Percentiles rank a stretch among this genome's conserved stretches.
Evolutionary conservation across 2,329 filamentous ascomycete species (phyloP).

Genomic region (Penicillium glabrum): DNA sequence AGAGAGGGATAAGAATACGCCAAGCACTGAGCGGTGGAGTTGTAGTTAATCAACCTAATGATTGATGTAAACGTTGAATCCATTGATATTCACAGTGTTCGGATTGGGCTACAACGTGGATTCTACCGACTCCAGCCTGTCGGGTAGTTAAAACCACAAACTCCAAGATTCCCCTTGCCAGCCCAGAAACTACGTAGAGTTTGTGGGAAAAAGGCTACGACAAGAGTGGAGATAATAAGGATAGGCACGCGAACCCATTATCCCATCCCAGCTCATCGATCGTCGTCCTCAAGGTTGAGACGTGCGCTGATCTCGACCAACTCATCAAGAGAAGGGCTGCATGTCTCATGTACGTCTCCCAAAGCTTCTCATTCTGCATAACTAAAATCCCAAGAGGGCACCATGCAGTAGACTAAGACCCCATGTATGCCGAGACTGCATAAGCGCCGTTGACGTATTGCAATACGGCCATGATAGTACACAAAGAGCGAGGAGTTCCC

Average conservation of each 20-base stretch:
- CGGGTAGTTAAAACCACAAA: background rate
- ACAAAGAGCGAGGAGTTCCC: no score
- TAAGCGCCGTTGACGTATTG: constrained; percentile 14
- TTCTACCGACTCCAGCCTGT: background rate
- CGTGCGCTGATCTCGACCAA: background rate
- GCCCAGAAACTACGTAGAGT: no score
- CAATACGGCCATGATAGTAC: background rate
- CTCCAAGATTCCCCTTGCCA: no score
- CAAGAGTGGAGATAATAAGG: background rate
- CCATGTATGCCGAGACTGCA: constrained; percentile 4
- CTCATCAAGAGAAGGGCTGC: background rate
- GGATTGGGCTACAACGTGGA: background rate
- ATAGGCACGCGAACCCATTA: background rate
- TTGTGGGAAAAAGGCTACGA: background rate
- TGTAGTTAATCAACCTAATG: background rate
- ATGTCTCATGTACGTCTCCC: constrained; percentile 9
- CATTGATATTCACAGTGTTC: background rate
- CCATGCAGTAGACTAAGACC: background rate
- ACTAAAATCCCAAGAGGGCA: constrained; percentile 10
- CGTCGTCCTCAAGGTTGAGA: constrained; percentile 3
- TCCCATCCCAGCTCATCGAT: background rate
- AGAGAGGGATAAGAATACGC: constrained; percentile 5
- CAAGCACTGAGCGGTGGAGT: background rate
- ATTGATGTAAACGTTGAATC: background rate
- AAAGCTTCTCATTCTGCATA: constrained; percentile 8